These are phyloP conservation scores for Ustilago hordei DNA, from an alignment of 1,284 basidiomycete species.

Conservation along the genomic window DNA sequence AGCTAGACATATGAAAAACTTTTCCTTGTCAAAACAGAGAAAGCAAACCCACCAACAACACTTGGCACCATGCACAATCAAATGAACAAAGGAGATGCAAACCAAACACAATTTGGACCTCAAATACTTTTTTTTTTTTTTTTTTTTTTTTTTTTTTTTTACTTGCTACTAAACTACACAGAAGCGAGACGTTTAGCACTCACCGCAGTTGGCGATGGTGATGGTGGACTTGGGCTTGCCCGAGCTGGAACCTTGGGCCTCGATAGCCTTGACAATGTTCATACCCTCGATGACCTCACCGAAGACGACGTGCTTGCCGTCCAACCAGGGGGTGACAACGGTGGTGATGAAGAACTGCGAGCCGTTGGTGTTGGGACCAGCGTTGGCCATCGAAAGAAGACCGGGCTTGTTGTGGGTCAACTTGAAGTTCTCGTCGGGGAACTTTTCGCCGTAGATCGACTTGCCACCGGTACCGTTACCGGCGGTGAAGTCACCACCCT, in stretches of 20 bases:
- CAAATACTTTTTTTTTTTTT: background rate
- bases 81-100: background rate
- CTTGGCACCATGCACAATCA: no score
- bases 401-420: slow-evolving; percentile 64
- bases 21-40: no score
- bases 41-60: no score
- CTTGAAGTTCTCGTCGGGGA: slow-evolving; percentile 65
- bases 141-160: background rate
- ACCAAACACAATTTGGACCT: background rate
- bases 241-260: slow-evolving; percentile 57
- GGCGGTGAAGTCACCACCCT: slow-evolving; percentile 69
- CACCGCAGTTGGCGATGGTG: slow-evolving; percentile 67
- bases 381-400: slow-evolving; percentile 64
- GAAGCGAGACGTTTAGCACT: slow-evolving; percentile 44
- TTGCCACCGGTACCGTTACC: slow-evolving; percentile 69
- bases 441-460: slow-evolving; percentile 67
- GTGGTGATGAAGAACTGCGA: slow-evolving; percentile 69
- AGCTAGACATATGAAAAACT: no score
- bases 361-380: slow-evolving; percentile 72
- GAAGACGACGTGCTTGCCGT: slow-evolving; percentile 94
- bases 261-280: slow-evolving; percentile 67
- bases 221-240: slow-evolving; percentile 65
- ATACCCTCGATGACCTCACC: slow-evolving; percentile 76
- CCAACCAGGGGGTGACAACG: slow-evolving; percentile 75
- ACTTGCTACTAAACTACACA: background rate